phyloP scores from a whole-genome alignment of 495 filamentous ascomycete species.

The Xylaria telfairii region DNA sequence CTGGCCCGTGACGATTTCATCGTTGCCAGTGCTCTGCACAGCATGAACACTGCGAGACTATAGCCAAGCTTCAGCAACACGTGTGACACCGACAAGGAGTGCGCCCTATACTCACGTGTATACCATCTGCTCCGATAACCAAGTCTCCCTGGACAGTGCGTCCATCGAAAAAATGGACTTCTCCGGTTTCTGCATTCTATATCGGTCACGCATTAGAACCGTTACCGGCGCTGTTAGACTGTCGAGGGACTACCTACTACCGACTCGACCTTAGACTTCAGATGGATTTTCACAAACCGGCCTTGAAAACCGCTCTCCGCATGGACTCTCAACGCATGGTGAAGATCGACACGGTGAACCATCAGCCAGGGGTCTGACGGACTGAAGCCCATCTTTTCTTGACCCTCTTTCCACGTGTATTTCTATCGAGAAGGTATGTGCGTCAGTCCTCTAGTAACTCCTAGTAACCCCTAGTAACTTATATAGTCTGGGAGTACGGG shows the following conservation, averaged over 20 bases:
- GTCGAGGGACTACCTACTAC: slow-evolving; percentile 38
- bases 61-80: background rate
- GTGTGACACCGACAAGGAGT: background rate
- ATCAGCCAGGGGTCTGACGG: slow-evolving; percentile 15
- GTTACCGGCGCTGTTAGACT: slow-evolving; percentile 4
- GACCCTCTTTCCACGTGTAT: background rate
- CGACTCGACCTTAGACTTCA: slow-evolving; percentile 33
- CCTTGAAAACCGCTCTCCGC: slow-evolving; percentile 42
- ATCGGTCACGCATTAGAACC: slow-evolving; percentile 21
- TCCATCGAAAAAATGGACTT: slow-evolving; percentile 46
- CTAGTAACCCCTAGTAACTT: background rate
- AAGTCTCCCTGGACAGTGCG: slow-evolving; percentile 47
- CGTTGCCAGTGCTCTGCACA: background rate
- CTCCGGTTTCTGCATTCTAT: slow-evolving; percentile 48
- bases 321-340: slow-evolving; percentile 45
- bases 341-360: slow-evolving; percentile 14
- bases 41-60: background rate
- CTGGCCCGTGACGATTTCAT: background rate
- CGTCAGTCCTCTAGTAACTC: background rate
- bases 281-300: slow-evolving; percentile 43
- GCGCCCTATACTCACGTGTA: slow-evolving; percentile 42
- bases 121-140: slow-evolving; percentile 58
- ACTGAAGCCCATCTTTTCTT: background rate
- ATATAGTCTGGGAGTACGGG: background rate
- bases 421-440: background rate